Evolutionary conservation across 2,329 filamentous ascomycete genomes (phyloP).

Genomic region (Penicillium sclerotiorum): DNA sequence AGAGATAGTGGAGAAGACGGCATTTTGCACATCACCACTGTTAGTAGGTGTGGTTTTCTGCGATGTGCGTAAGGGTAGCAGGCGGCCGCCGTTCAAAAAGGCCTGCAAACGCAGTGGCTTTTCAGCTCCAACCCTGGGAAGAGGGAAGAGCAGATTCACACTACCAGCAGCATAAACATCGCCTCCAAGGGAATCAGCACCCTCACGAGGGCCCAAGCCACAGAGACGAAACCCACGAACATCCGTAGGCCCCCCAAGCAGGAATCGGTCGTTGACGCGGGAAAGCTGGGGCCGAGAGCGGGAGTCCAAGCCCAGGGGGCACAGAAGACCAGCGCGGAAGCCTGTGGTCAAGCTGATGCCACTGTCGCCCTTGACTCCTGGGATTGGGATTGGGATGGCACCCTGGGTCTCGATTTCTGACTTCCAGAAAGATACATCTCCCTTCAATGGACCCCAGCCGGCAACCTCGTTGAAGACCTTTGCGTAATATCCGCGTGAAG

Average conservation of each 20-base stretch:
- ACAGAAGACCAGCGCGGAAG: conserved; percentile 78
- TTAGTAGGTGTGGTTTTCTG: conserved; percentile 51
- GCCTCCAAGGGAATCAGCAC: conserved; percentile 81
- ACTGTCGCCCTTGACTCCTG: conserved; percentile 67
- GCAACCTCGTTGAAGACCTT: conserved; percentile 82
- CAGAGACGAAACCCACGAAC: conserved; percentile 90
- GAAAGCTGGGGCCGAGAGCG: conserved; percentile 63
- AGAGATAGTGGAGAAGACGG: conserved; percentile 61
- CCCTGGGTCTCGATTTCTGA: conserved; percentile 81
- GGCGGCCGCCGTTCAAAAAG: conserved; percentile 86
- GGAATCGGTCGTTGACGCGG: conserved; percentile 90
- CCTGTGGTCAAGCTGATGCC: conserved; percentile 83
- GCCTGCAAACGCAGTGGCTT: conserved; percentile 84
- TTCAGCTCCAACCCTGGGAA: conserved; percentile 79
- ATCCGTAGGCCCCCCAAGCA: conserved; percentile 90
- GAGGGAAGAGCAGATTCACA: conserved; percentile 79
- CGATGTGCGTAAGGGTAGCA: conserved; percentile 72
- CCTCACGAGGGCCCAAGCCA: conserved; percentile 86
- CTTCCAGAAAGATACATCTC: conserved; percentile 93
- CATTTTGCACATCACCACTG: conserved; percentile 48
- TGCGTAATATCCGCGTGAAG: conserved; percentile 77
- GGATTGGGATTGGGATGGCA: conserved; percentile 72
- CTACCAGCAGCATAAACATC: conserved; percentile 90
- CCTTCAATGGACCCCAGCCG: conserved; percentile 77
- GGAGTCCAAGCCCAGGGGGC: conserved; percentile 70